Conservation (phyloP, 2,329 filamentous ascomycete genomes). For the Periglandula ipomoeae region DNA sequence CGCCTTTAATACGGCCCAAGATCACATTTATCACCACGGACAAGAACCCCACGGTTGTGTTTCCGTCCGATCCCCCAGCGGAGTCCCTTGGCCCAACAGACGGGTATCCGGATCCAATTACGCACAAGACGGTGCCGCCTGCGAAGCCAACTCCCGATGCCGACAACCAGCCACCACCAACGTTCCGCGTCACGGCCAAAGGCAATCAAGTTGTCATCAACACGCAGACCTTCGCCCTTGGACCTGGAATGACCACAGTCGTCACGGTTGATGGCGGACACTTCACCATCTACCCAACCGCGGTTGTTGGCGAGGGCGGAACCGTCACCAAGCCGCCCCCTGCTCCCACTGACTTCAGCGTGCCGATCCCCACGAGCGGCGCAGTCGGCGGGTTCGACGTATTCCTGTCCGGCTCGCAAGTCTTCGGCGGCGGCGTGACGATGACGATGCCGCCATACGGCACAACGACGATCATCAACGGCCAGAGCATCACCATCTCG, state of each 20-base stretch:
- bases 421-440: slow-evolving; percentile 32
- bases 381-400: slow-evolving; percentile 31
- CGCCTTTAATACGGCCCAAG: neutral
- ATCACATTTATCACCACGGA: slow-evolving; percentile 42
- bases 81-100: slow-evolving; percentile 23
- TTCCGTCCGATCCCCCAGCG: slow-evolving; percentile 28
- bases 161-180: slow-evolving; percentile 9
- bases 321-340: slow-evolving; percentile 33
- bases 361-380: slow-evolving; percentile 27
- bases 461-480: slow-evolving; percentile 25
- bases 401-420: slow-evolving; percentile 30
- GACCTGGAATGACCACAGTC: slow-evolving; percentile 27
- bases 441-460: slow-evolving; percentile 31
- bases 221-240: slow-evolving; percentile 33
- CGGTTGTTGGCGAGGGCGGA: slow-evolving; percentile 34
- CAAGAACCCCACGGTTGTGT: slow-evolving; percentile 44
- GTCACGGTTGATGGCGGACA: slow-evolving; percentile 31
- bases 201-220: slow-evolving; percentile 38
- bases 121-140: slow-evolving; percentile 13
- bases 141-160: neutral
- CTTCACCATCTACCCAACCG: slow-evolving; percentile 40
- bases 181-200: slow-evolving; percentile 34
- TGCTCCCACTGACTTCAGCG: slow-evolving; percentile 19
- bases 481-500: slow-evolving; percentile 24
- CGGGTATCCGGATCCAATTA: slow-evolving; percentile 2